phyloP scores from a whole-genome alignment of 108 stramenopile species.

The Pseudonitzschia delicatissima region DNA sequence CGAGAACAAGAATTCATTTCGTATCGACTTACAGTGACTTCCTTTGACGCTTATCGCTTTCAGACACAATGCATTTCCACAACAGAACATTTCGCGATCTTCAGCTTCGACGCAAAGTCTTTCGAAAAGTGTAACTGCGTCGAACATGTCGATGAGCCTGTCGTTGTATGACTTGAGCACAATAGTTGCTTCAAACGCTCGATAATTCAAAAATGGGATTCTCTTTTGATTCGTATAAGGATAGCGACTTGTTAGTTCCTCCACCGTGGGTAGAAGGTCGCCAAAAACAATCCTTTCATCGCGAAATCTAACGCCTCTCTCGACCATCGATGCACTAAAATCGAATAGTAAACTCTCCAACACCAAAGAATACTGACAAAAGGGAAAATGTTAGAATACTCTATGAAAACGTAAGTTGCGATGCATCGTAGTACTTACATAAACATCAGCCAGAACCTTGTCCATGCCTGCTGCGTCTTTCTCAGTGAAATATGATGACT shows the following conservation, averaged over 20 bases:
- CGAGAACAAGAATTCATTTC: background rate
- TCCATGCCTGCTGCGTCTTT: slow-evolving; percentile 37
- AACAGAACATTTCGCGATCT: slow-evolving; percentile 25
- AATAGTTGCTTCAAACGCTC: slow-evolving; percentile 27
- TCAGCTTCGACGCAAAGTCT: slow-evolving; percentile 26
- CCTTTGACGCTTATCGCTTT: slow-evolving; percentile 32
- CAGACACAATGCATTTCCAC: slow-evolving; percentile 29
- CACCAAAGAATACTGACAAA: slow-evolving; percentile 20
- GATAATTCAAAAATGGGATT: slow-evolving; percentile 32
- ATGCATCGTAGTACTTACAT: slow-evolving; percentile 19
- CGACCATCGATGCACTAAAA: slow-evolving; percentile 33
- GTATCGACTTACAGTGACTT: slow-evolving; percentile 28
- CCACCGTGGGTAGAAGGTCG: slow-evolving; percentile 28
- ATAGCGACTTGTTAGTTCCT: slow-evolving; percentile 23
- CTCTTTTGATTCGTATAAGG: slow-evolving; percentile 31
- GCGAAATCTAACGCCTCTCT: slow-evolving; percentile 19
- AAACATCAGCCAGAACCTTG: slow-evolving; percentile 15
- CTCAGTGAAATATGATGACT: slow-evolving; percentile 13
- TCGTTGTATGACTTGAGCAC: slow-evolving; percentile 32
- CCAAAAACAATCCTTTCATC: slow-evolving; percentile 18
- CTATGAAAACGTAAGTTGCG: background rate
- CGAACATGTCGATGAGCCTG: slow-evolving; percentile 30
- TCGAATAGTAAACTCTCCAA: slow-evolving; percentile 38
- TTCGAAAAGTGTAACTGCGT: slow-evolving; percentile 21
- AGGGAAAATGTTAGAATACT: background rate